Conservation (phyloP, 2,329 filamentous ascomycete genomes). For the Pseudogymnoascus sp. region DNA sequence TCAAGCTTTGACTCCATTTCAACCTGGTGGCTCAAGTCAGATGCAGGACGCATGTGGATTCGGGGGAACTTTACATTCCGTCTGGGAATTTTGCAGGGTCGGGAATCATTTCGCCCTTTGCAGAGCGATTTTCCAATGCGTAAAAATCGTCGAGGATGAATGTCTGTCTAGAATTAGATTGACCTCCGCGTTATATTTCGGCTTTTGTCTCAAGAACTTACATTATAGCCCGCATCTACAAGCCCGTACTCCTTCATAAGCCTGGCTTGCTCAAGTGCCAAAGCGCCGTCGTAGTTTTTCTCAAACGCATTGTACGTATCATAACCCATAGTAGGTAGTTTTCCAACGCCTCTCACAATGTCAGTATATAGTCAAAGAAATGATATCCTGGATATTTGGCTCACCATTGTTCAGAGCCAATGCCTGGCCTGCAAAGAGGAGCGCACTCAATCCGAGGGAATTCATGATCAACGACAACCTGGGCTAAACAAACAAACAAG, state of each 20-base stretch:
- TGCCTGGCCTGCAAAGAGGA: background rate
- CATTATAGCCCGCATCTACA: conserved; percentile 5
- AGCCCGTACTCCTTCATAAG: background rate
- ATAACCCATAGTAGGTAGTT: background rate
- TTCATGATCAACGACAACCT: background rate
- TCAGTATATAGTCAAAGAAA: background rate
- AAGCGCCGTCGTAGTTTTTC: background rate
- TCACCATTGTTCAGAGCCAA: background rate
- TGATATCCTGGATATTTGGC: background rate
- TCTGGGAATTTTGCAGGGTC: background rate
- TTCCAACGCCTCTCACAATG: background rate
- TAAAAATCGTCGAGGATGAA: background rate
- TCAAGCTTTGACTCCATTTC: background rate
- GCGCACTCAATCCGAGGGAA: background rate
- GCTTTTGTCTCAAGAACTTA: background rate
- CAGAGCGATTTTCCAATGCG: background rate
- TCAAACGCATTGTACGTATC: conserved; percentile 1
- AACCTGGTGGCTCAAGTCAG: background rate
- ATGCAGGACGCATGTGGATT: background rate
- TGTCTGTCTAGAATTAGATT: background rate
- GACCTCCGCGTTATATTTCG: background rate
- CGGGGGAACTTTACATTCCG: background rate
- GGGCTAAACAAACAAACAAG: background rate
- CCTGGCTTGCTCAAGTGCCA: background rate
- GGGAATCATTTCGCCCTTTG: background rate